A percentile compares a stretch with the other conserved stretches of the same genome.
These are phyloP conservation scores for Nicotiana rustica DNA, from an alignment of 305 asterid species.

Conservation along the genomic window DNA sequence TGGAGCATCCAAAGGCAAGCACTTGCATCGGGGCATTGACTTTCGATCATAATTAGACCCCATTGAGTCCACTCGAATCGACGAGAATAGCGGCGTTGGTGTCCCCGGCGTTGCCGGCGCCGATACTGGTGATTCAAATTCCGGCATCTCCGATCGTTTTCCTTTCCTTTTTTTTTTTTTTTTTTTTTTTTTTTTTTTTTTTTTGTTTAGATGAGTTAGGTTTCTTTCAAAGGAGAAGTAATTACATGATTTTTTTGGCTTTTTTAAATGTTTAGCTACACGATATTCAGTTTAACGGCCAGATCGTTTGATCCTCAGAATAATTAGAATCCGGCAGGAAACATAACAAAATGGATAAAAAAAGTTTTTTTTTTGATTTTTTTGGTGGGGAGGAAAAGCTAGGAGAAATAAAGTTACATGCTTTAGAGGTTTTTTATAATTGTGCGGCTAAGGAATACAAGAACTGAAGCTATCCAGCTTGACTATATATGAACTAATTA, in stretches of 20 bases:
- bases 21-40: slow-evolving; percentile 96
- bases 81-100: slow-evolving; percentile 75
- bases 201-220: neutral
- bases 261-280: slow-evolving; percentile 47
- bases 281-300: slow-evolving; percentile 40
- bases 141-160: slow-evolving; percentile 51
- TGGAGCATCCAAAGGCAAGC: slow-evolving; percentile 74
- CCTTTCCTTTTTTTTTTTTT: neutral
- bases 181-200: slow-evolving; percentile 8
- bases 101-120: slow-evolving; percentile 95
- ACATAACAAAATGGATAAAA: neutral
- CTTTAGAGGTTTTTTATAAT: slow-evolving; percentile 44
- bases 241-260: slow-evolving; percentile 49
- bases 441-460: slow-evolving; percentile 44
- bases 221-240: neutral
- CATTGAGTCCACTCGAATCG: slow-evolving; percentile 72
- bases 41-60: slow-evolving; percentile 67
- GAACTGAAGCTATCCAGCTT: slow-evolving; percentile 44
- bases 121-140: slow-evolving; percentile 61
- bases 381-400: neutral
- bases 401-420: slow-evolving; percentile 43
- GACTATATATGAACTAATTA: neutral
- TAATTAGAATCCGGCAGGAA: slow-evolving; percentile 9
- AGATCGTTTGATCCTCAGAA: slow-evolving; percentile 38
- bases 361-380: neutral